A percentile compares a stretch with the other conserved stretches of the same genome.
Conservation (phyloP, 805 yeast genomes). For the Saccharomycodes ludwigii region DNA sequence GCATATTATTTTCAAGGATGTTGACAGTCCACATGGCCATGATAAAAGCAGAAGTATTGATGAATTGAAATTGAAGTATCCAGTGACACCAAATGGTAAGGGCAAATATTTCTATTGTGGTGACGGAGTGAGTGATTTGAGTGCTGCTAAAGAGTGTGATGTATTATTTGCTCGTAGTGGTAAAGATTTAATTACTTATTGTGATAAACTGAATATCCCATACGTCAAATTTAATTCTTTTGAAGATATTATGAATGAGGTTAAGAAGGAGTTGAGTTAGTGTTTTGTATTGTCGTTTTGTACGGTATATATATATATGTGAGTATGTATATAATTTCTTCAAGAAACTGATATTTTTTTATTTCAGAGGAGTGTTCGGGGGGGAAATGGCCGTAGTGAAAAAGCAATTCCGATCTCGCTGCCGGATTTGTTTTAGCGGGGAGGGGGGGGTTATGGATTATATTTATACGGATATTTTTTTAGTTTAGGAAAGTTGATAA, state of each 20-base stretch:
- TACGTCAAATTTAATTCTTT: conserved; percentile 68
- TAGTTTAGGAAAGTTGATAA: too few relatives aligned
- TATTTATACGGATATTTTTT: too few relatives aligned
- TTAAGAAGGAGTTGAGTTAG: conserved; percentile 44
- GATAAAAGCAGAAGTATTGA: conserved; percentile 80
- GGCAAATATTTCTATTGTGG: conserved; percentile 76
- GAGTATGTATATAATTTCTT: too few relatives aligned
- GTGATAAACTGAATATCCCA: conserved; percentile 69
- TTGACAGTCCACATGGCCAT: conserved; percentile 79
- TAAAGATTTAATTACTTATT: conserved; percentile 75
- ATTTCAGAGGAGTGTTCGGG: too few relatives aligned
- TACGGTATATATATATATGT: too few relatives aligned
- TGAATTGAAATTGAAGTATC: conserved; percentile 28
- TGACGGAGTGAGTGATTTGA: conserved; percentile 91
- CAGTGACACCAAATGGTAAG: conserved; percentile 22
- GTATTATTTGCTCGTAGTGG: conserved; percentile 89
- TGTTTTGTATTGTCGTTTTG: too few relatives aligned
- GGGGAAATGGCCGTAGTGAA: too few relatives aligned
- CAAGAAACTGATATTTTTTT: too few relatives aligned
- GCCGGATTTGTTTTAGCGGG: too few relatives aligned
- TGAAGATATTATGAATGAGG: conserved; percentile 54
- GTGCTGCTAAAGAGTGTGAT: conserved; percentile 93
- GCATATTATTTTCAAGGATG: conserved; percentile 76
- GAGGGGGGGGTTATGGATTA: too few relatives aligned
- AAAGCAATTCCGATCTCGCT: too few relatives aligned